Base-by-base conservation (phyloP, 1,284 basidiomycete genomes). In the Tylopilus sp. region DNA sequence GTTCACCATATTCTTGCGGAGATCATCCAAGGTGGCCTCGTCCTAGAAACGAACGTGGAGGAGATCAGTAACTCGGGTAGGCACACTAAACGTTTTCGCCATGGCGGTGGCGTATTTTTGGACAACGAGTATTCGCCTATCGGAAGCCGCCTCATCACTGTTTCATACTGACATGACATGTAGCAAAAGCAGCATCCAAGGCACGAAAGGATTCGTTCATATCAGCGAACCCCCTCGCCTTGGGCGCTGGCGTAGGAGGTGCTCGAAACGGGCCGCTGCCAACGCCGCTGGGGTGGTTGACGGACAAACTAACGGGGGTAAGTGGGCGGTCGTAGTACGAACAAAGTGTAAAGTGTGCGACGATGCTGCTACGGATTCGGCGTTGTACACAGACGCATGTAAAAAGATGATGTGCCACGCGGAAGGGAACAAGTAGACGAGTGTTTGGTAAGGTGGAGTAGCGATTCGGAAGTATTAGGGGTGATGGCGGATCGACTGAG, bases 21-120 rank as follows among this genome's bases (percentile, higher is more conserved):
- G 70, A 86, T 99, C 43, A 91, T 99, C 28, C 94, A 98, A 72
- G 96, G 94, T 26, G 96, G 96, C 0, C 76, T 99, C 29, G 96
- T 99, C 2, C 75, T 99, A n/a, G 96, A 99, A 70, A 99, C 96
- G 7, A 96, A 95, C 66, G 88, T 96, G 46, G 88, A 90, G 56
- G 91, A 94, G 68, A 96, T 96, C 49, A 83, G 86, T 56, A 71
- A 71, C 51, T 81, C 84, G 59, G 82, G 91, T 90, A 60, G 58
- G 82, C 74, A 24, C 10, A 20, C 40, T 15, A 11, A 43, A 1
- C 24, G 34, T 44, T 43, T 44, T 39, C 17, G 34, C 34, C 3
- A n/a, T n/a, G 26, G 29, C 5, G 26, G n/a, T 34, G 49, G 29
- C 34, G 12, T 43, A 37, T 42, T 52, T 40, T 45, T 26, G 28